These are phyloP conservation scores for Pleurozium schreberi DNA, from an alignment of 225 moss, liverwort and hornwort genomes.

Conservation along the genomic window DNA sequence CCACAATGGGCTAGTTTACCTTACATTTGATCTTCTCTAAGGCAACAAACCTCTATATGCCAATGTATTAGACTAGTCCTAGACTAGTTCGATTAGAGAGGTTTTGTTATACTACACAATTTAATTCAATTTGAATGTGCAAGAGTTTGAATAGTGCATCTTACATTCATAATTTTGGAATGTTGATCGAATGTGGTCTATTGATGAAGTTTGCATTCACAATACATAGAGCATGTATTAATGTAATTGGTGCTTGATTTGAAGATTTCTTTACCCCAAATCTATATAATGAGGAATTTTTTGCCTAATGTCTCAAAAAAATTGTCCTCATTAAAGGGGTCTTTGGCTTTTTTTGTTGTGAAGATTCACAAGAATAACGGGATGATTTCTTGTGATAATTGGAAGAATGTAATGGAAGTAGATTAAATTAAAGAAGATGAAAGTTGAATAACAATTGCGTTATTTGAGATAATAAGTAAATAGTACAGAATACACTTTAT, in stretches of 20 bases:
- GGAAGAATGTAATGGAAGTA: background rate
- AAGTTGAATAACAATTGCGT: background rate
- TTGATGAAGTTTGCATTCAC: background rate
- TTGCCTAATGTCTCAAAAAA: too few species aligned
- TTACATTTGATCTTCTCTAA: too few species aligned
- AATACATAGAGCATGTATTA: background rate
- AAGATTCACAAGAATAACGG: background rate
- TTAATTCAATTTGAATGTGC: background rate
- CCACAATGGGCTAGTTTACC: too few species aligned
- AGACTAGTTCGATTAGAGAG: too few species aligned
- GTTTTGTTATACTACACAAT: rapidly evolving
- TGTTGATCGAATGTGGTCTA: background rate
- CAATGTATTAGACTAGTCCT: too few species aligned
- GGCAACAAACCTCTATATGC: too few species aligned
- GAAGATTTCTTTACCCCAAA: background rate
- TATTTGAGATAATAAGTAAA: background rate
- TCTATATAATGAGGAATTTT: background rate
- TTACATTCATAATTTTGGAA: background rate
- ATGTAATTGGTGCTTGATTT: too few species aligned
- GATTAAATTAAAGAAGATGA: background rate
- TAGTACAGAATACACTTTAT: rapidly evolving
- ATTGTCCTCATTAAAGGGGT: rapidly evolving
- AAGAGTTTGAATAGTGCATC: background rate
- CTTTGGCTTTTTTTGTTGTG: background rate
- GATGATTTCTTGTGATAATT: background rate